phyloP scores from a whole-genome alignment of 2,329 filamentous ascomycete genomes.

The Nemania sp. region DNA sequence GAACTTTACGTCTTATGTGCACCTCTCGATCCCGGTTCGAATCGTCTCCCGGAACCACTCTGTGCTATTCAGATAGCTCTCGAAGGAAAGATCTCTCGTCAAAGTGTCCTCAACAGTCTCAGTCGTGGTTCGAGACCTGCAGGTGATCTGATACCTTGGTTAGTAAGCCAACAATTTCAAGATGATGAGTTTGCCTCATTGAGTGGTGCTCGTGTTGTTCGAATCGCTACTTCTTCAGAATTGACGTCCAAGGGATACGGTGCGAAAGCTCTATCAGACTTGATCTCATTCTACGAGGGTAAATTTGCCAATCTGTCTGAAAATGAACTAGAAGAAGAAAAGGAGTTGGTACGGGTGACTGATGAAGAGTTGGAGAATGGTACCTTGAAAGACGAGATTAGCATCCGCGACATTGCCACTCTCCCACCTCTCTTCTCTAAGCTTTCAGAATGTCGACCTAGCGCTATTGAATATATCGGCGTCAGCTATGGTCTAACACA shows the following conservation, averaged over 20 bases:
- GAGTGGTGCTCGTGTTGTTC: conserved; percentile 87
- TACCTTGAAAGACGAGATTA: conserved; percentile 82
- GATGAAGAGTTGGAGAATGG: conserved; percentile 79
- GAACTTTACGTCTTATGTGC: conserved; percentile 94
- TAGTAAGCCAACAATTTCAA: conserved; percentile 97
- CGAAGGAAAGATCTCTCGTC: conserved; percentile 91
- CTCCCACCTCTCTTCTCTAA: conserved; percentile 95
- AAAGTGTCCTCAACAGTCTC: conserved; percentile 88
- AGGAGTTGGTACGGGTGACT: conserved; percentile 76
- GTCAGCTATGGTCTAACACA: conserved; percentile 93
- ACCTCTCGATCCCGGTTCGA: conserved; percentile 72
- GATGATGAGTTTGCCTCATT: conserved; percentile 94
- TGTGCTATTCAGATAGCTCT: conserved; percentile 94
- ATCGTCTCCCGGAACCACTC: conserved; percentile 85
- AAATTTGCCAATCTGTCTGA: conserved; percentile 88
- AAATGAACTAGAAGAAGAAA: conserved; percentile 57
- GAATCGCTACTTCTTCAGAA: conserved; percentile 95
- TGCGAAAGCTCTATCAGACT: conserved; percentile 81
- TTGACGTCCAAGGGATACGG: conserved; percentile 94
- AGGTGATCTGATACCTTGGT: conserved; percentile 95
- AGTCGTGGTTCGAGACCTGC: conserved; percentile 86
- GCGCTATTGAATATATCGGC: conserved; percentile 86
- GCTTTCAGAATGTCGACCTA: conserved; percentile 79
- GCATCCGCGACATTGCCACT: conserved; percentile 83
- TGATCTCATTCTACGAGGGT: conserved; percentile 92